Conservation (phyloP, 805 yeast genomes). For the Komagataella kurtzmanii region DNA sequence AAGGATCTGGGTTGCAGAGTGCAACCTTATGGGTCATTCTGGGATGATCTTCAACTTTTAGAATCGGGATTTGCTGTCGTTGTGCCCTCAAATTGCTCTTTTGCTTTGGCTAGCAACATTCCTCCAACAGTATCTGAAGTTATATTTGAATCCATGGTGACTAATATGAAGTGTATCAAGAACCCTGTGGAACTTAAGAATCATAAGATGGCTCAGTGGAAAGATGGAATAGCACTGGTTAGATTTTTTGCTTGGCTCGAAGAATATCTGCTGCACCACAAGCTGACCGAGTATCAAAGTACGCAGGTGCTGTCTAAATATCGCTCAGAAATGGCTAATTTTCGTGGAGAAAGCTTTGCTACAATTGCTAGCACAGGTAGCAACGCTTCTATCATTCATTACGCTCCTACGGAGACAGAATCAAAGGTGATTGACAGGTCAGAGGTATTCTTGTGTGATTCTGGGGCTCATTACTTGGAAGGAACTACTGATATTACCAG, state of each 20-base stretch:
- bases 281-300: conserved; percentile 53
- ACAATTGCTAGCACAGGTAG: conserved; percentile 69
- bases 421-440: conserved; percentile 37
- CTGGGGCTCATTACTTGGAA: conserved; percentile 48
- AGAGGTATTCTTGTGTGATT: conserved; percentile 40
- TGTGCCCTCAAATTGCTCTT: conserved; percentile 3
- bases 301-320: conserved; percentile 44
- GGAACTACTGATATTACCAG: conserved; percentile 58
- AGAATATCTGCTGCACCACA: conserved; percentile 28
- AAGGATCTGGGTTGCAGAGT: conserved; percentile 15
- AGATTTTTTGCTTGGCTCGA: conserved; percentile 48
- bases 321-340: conserved; percentile 36
- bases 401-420: conserved; percentile 36
- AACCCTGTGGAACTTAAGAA: conserved; percentile 35
- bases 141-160: conserved; percentile 36
- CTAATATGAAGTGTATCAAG: conserved; percentile 37
- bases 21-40: conserved; percentile 39
- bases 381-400: conserved; percentile 69
- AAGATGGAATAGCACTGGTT: conserved; percentile 44
- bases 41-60: conserved; percentile 27
- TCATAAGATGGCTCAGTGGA: conserved; percentile 37
- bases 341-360: conserved; percentile 55
- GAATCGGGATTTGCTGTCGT: conserved; percentile 1
- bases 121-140: conserved; percentile 1
- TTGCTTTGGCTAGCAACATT: conserved; percentile 1